Conservation (phyloP, 2,329 filamentous ascomycete species). For the Arthroderma sp. region DNA sequence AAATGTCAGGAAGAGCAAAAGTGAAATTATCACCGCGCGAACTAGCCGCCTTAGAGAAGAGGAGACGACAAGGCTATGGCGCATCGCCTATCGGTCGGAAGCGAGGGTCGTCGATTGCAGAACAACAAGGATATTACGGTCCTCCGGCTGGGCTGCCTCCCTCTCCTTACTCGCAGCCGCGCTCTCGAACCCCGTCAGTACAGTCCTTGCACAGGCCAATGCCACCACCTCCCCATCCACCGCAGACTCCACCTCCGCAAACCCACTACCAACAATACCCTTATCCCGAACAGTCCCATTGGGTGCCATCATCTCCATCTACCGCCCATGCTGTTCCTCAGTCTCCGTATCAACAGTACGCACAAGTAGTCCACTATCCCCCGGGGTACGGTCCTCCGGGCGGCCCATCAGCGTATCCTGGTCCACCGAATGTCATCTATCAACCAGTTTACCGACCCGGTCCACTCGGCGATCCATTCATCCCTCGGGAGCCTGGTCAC, state of each 20-base stretch:
- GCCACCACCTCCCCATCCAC: slow-evolving; percentile 8
- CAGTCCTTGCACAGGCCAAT: slow-evolving; percentile 23
- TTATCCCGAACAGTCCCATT: slow-evolving; percentile 16
- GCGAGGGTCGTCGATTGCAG: not conserved
- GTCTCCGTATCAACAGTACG: slow-evolving; percentile 7
- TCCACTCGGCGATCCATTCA: slow-evolving; percentile 10
- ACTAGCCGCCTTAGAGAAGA: slow-evolving; percentile 63
- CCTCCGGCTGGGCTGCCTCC: slow-evolving; percentile 13
- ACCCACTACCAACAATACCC: slow-evolving; percentile 17
- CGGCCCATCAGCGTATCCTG: slow-evolving; percentile 11
- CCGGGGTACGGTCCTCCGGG: not conserved
- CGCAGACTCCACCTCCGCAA: slow-evolving; percentile 24
- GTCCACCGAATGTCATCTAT: slow-evolving; percentile 12
- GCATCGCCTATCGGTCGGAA: not conserved
- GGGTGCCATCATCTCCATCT: slow-evolving; percentile 28
- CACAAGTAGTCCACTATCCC: slow-evolving; percentile 3
- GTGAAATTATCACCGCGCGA: slow-evolving; percentile 71
- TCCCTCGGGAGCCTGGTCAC: slow-evolving; percentile 9
- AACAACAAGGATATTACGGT: slow-evolving; percentile 23
- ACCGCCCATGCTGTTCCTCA: slow-evolving; percentile 13
- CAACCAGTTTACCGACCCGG: slow-evolving; percentile 14
- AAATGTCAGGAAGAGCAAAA: slow-evolving; percentile 60
- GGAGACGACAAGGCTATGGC: slow-evolving; percentile 39
- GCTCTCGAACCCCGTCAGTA: slow-evolving; percentile 32
- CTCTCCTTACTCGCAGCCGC: slow-evolving; percentile 23